Base-by-base conservation (phyloP, 768 basidiomycete genomes). In the Udeniomyces megalosporus region DNA sequence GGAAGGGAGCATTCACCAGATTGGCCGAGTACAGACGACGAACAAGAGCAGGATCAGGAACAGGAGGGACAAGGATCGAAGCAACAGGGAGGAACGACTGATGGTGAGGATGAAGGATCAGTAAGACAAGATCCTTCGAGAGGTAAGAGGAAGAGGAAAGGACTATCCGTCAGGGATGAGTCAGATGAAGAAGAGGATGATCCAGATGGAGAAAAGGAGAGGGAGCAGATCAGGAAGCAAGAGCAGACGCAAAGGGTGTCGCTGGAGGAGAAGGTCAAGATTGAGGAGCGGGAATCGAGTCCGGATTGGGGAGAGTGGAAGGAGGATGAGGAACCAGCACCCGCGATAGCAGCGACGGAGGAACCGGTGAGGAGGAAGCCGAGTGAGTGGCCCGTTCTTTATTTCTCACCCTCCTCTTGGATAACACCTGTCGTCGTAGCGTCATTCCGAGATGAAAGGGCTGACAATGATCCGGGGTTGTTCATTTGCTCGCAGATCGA, bases 1-100 rank as follows among this genome's bases (percentile, higher is more conserved):
- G 29, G 28, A 44, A 49, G n/a, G 28, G n/a, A 54, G 46, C 24
- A 10, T 20, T 47, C 45, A 17, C 61, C 61, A 4, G 61, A 62
- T 50, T 62, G 61, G 61, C 61, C 61, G 11, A 34, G 34, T 28
- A 47, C 56, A 14, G 61, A 62, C 26, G 53, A 56, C 14, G 29
- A 58, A 28, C n/a, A 52, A 12, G 26, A 24, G 31, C n/a, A 52
- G 50, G 24, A 28, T 5, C n/a, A n/a, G 22, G 5, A 52, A 5
- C 24, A 8, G 6, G 50, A 52, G 3, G 7, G 17, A 20, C 17
- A 24, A 28, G n/a, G 50, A 17, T 52, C 50, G 26, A 52, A 24
- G 6, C 15, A 24, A 24, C 31, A 26, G n/a, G 24, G 15, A 15
- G 26, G 17, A 17, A 22, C 50, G 22, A 17, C 26, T 52, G 26